phyloP scores from a whole-genome alignment of 2,329 filamentous ascomycete genomes.

The Coniella vitis region DNA sequence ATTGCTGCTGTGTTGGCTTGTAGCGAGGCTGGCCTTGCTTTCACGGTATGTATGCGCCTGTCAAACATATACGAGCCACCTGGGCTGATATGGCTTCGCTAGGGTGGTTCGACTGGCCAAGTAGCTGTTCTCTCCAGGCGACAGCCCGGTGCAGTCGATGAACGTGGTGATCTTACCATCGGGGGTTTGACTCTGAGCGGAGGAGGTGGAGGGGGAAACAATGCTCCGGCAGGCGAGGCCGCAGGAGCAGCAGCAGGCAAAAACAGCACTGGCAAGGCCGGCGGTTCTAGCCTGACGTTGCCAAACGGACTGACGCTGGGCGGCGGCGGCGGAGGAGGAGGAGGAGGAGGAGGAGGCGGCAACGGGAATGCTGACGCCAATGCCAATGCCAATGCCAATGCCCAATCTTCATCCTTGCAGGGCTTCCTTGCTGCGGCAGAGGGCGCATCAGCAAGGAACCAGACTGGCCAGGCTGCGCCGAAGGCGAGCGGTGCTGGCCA shows the following conservation, averaged over 20 bases:
- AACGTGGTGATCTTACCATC: constrained; percentile 6
- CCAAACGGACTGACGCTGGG: constrained; percentile 3
- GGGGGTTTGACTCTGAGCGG: constrained; percentile 11
- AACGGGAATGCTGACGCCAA: background rate
- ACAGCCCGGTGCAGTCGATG: background rate
- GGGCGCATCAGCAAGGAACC: constrained; percentile 7
- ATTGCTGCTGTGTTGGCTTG: constrained; percentile 8
- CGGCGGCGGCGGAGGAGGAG: constrained; percentile 1
- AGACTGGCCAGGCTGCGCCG: constrained; percentile 1
- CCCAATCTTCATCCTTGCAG: constrained; percentile 1
- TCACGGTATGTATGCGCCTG: constrained; percentile 14
- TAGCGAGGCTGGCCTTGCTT: constrained; percentile 12
- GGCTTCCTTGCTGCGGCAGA: constrained; percentile 6
- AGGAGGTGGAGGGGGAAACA: constrained; percentile 6
- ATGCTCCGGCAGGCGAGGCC: background rate
- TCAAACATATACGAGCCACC: no score
- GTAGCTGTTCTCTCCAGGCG: constrained; percentile 1
- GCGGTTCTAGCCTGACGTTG: background rate
- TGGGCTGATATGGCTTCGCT: constrained; percentile 1
- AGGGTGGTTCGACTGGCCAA: constrained; percentile 11
- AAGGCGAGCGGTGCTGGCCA: background rate
- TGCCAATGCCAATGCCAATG: background rate
- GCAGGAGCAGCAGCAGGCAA: constrained; percentile 1
- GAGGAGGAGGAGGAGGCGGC: background rate
- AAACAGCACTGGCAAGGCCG: background rate